Evolutionary conservation across 108 stramenopile genomes (phyloP), one percentile per base, ranked within the genome.

Genomic region (Thalassiosira profunda): DNA sequence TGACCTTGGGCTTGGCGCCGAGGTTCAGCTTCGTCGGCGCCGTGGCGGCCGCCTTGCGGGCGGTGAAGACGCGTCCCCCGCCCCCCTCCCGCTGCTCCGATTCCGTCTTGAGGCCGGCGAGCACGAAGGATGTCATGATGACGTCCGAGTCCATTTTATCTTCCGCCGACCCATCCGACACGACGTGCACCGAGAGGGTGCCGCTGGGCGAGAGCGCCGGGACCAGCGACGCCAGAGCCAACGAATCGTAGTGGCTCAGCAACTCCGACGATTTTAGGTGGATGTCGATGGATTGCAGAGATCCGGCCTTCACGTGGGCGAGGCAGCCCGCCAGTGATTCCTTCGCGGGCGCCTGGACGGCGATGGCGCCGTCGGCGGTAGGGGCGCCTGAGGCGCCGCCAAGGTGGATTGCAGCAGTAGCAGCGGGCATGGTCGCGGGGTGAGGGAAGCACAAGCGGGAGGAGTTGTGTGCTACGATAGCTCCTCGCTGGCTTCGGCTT

Each of bases 51-150:
- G 76, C 80, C 73, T 70, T 80, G 23, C 67, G 77, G 26, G 90
- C 87, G 3, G 81, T 85, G 40, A 82, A 67, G 5, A 81, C 43
- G 12, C 87, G 74, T 49, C 67, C 73, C 5, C 72, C 83, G 49
- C 71, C 76, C 24, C 54, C 47, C 28, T 65, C 61, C 23, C 80
- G 54, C 36, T 71, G 76, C 76, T 92, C 91, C 36, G 83, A 82
- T 48, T 74, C 76, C 23, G 53, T 41, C 25, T 48, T 68, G 54
- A 92, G 83, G 10, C 91, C 91, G 0, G 91, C 84, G 42, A 92
- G 58, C 0, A 89, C 65, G 51, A 92, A 87, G 5, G 88, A 82
- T 15, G 83, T 86, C 41, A 59, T 57, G 37, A 76, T 58, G 24
- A 62, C 41, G 5, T 54, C 47, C 75, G 61, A 69, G 26, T 76